These are phyloP conservation scores for Aquanectria penicillioides DNA, from an alignment of 2,329 filamentous ascomycete genomes.

Conservation along the genomic window DNA sequence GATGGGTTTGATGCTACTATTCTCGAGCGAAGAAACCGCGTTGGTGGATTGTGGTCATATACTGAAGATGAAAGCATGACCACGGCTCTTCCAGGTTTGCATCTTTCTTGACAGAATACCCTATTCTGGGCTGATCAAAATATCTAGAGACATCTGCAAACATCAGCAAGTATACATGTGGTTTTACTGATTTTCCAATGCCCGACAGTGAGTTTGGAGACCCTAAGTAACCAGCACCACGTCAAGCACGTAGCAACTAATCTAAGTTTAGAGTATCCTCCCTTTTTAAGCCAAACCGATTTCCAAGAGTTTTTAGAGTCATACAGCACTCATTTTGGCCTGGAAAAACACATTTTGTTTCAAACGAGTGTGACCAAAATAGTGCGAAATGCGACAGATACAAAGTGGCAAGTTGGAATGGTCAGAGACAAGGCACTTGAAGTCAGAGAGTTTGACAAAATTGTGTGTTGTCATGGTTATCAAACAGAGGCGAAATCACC, in stretches of 20 bases:
- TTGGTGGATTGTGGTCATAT: constrained; percentile 57
- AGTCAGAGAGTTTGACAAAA: constrained; percentile 46
- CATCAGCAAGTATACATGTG: constrained; percentile 52
- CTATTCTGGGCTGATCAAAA: constrained; percentile 10
- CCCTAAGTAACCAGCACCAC: background rate
- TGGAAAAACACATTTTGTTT: constrained; percentile 46
- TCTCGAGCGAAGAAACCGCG: constrained; percentile 50
- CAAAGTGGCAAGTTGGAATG: constrained; percentile 47
- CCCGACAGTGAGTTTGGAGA: constrained; percentile 46
- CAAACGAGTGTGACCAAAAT: constrained; percentile 44
- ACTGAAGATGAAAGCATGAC: constrained; percentile 48
- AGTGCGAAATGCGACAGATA: constrained; percentile 38
- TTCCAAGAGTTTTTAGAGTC: constrained; percentile 52
- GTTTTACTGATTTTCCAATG: constrained; percentile 54
- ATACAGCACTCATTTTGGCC: constrained; percentile 52
- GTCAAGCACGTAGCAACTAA: background rate
- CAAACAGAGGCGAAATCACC: constrained; percentile 47
- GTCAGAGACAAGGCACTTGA: constrained; percentile 34
- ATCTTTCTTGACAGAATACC: background rate
- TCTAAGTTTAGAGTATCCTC: constrained; percentile 38
- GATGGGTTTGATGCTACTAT: constrained; percentile 54
- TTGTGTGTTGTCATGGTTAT: constrained; percentile 45
- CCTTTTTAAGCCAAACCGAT: constrained; percentile 36
- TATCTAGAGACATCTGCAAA: constrained; percentile 44
- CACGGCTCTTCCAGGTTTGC: constrained; percentile 45